Evolutionary conservation across 2,329 filamentous ascomycete species (phyloP), one percentile per base, ranked within the genome.

Genomic region (Colletotrichum lindemuthianum): DNA sequence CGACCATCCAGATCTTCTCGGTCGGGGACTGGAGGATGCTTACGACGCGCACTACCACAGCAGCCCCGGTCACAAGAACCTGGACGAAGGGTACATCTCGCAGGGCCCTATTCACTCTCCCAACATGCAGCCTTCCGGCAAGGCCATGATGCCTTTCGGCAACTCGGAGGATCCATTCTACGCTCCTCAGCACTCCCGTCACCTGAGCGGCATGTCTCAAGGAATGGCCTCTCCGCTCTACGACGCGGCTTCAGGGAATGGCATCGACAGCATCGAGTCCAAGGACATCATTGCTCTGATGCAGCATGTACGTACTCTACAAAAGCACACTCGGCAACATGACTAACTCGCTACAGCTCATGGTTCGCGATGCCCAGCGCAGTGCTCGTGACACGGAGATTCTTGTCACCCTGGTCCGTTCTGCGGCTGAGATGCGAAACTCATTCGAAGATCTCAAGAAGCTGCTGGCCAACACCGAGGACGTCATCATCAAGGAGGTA

Each of bases 361-460:
- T 96, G 75, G 96, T 98, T 68, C 91, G 96, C 40, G 96, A 99
- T 79, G 96, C 95, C 44, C 95, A 98, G 79, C 90, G 96, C 65
- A 98, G 96, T 77, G 96, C 96, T 49, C 88, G 96, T 48, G 96
- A 99, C 72, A 98, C 96, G 0, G 96, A 99, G 77, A 97, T 99
- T 59, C 83, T 99, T 15, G 92, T 97, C 50, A 95, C 96, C 0
- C 87, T 99, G 37, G 96, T 99, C 66, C 90, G 95, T 65, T 94
- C 93, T 59, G 95, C 96, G 4, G 90, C 96, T 11, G 96, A 99
- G 78, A 98, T 98, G 94, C 92, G 95, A 68, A 96, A 92, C 70
- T 96, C 93, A 1, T 97, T 98, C 74, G 92, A 97, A 69, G 94
- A 97, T 71, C 92, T 99, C 85, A 97, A 96, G 82, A 91, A 90